These are phyloP conservation scores for Musa beccarii DNA, from an alignment of 176 grass and related monocot genomes.

Conservation along the genomic window DNA sequence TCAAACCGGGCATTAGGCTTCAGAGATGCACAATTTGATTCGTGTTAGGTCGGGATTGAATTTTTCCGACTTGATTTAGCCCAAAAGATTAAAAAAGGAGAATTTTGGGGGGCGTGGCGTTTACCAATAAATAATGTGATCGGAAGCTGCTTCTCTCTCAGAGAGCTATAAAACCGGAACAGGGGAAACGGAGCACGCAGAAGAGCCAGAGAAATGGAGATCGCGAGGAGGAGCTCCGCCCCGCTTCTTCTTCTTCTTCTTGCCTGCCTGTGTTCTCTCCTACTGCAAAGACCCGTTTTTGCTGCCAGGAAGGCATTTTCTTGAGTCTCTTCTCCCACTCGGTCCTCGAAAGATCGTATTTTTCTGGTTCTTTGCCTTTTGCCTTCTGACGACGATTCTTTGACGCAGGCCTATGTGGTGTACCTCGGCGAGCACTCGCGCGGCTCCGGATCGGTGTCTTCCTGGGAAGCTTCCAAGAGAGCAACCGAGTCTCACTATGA, in stretches of 20 bases:
- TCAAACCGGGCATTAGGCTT: too few species aligned
- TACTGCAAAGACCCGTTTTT: conserved; percentile 1
- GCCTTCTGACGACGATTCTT: background rate
- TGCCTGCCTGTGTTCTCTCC: background rate
- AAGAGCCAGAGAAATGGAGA: background rate
- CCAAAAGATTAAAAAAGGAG: too few species aligned
- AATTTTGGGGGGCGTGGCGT: too few species aligned
- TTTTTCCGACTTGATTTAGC: too few species aligned
- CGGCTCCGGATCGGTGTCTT: background rate
- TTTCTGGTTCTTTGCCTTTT: background rate
- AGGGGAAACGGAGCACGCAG: too few species aligned
- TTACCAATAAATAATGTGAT: too few species aligned
- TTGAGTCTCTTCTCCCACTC: background rate
- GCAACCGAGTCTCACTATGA: conserved; percentile 46
- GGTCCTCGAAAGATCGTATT: background rate
- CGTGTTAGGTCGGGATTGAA: too few species aligned
- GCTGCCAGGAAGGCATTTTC: background rate
- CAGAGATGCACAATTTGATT: too few species aligned
- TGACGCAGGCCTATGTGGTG: conserved; percentile 47
- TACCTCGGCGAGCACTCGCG: conserved; percentile 57
- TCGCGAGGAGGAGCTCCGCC: background rate
- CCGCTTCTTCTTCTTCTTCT: background rate
- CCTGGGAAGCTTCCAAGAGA: conserved; percentile 6
- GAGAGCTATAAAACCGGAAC: too few species aligned
- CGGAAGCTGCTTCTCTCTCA: too few species aligned